Evolutionary conservation across 306 rosid genomes (phyloP).

Genomic region (Gastrolobium bilobum): DNA sequence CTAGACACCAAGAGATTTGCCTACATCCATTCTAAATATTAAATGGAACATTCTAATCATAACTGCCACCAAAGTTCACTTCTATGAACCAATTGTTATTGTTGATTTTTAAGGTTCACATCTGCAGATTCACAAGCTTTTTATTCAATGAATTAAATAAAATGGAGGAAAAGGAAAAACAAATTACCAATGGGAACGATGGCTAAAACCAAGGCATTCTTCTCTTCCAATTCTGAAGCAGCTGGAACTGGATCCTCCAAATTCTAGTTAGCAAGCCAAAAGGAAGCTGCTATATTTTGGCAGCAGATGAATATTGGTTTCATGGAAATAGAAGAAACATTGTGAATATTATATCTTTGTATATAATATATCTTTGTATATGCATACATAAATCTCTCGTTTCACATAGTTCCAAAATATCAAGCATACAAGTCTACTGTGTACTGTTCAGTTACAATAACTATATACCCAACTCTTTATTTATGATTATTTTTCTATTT

Average conservation of each 20-base stretch:
- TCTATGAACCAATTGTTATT: conserved; percentile 18
- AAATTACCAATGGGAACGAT: conserved; percentile 83
- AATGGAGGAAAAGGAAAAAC: conserved; percentile 44
- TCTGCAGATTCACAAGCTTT: conserved; percentile 22
- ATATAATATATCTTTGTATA: background rate
- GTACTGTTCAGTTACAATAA: conserved; percentile 36
- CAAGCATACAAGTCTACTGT: conserved; percentile 19
- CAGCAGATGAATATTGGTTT: too few relatives aligned
- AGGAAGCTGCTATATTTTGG: too few relatives aligned
- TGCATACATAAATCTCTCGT: background rate
- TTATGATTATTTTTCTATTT: background rate
- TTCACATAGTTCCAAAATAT: conserved; percentile 28
- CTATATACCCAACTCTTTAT: background rate
- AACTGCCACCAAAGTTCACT: background rate
- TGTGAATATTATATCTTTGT: too few relatives aligned
- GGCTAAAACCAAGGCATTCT: conserved; percentile 94
- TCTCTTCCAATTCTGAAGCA: conserved; percentile 85
- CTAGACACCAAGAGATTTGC: background rate
- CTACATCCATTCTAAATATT: conserved; percentile 10
- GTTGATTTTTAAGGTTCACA: background rate
- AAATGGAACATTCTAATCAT: conserved; percentile 7
- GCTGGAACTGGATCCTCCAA: conserved; percentile 87
- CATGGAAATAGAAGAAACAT: too few relatives aligned
- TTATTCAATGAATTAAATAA: conserved; percentile 30
- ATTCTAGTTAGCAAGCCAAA: conserved; percentile 62